Evolutionary conservation across 495 filamentous ascomycete species (phyloP).

Genomic region (Chaetomidium leptoderma): DNA sequence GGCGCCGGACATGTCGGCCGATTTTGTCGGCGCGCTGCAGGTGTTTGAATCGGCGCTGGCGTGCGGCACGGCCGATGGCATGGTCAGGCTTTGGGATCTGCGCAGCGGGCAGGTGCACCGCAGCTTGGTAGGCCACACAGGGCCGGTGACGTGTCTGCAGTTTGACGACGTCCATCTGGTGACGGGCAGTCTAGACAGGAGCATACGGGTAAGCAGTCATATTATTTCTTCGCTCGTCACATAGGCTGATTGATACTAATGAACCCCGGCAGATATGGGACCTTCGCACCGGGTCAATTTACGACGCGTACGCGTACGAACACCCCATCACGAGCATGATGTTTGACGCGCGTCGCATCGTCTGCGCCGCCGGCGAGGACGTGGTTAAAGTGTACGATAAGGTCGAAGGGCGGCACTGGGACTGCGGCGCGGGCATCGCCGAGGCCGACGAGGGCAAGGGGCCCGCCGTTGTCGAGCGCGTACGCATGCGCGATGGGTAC

Average conservation of each 20-base stretch:
- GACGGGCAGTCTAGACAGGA: conserved; percentile 89
- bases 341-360: conserved; percentile 90
- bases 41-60: conserved; percentile 96
- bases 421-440: conserved; percentile 79
- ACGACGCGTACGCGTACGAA: conserved; percentile 94
- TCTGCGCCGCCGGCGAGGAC: conserved; percentile 81
- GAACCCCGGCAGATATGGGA: conserved; percentile 84
- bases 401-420: conserved; percentile 91
- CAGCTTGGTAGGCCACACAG: conserved; percentile 93
- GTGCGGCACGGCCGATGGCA: conserved; percentile 97
- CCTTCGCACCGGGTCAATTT: conserved; percentile 91
- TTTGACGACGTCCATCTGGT: conserved; percentile 96
- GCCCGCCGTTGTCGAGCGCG: conserved; percentile 73
- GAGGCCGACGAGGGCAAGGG: conserved; percentile 57
- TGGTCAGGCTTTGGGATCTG: conserved; percentile 97
- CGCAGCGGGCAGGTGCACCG: conserved; percentile 93
- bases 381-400: conserved; percentile 98
- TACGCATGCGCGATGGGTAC: conserved; percentile 91
- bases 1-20: conserved; percentile 59
- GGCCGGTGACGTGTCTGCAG: conserved; percentile 89
- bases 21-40: conserved; percentile 93
- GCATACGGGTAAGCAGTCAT: conserved; percentile 72
- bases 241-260: background rate
- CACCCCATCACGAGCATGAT: conserved; percentile 93
- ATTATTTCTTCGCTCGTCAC: conserved; percentile 20